Evolutionary conservation across 257 asterid species (phyloP), one percentile per base, ranked within the genome.

Genomic region (Solanum bulbocastanum): DNA sequence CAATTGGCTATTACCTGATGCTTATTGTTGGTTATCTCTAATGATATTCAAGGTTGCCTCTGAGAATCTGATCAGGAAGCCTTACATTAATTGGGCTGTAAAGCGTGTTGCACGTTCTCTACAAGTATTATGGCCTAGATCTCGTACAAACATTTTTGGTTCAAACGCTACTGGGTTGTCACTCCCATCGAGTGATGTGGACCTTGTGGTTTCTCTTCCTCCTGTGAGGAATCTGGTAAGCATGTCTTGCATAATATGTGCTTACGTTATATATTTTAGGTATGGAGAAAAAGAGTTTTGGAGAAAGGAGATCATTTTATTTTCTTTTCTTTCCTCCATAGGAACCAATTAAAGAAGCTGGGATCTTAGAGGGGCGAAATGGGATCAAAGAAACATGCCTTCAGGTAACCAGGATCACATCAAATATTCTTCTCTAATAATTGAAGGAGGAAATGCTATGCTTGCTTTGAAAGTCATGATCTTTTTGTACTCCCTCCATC

Each of bases 281-380:
- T 22, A 44, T 8, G 27, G 84, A 87, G 84, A 40, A 39, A 82
- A 73, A 8, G 60, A 72, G 33, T 79, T 9, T 25, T 33, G 30
- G 75, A 40, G 74, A 78, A 89, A 62, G 39, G 79, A 62, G 25
- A 86, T 39, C 90, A 89, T 30, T 68, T 82, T 39, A 85, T 83
- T 27, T 76, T 87, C 86, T 78, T 68, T 83, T 58, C 25, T 49
- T 27, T 32, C 18, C 44, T 60, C 42, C 68, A 3, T 92, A 97
- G 99, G 99, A 97, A 91, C 99, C 99, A 86, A 97, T 97, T 83
- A 97, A 97, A 91, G 99, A 97, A 93, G 99, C 99, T 89, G 99
- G 99, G 84, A 97, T 97, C 90, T 91, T 97, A 92, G 99, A 97
- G 93, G 99, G 99, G 30, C 98, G 99, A 25, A 97, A 97, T 90